phyloP scores from a whole-genome alignment of 164 flowering plant species.

The Malania oleifera region DNA sequence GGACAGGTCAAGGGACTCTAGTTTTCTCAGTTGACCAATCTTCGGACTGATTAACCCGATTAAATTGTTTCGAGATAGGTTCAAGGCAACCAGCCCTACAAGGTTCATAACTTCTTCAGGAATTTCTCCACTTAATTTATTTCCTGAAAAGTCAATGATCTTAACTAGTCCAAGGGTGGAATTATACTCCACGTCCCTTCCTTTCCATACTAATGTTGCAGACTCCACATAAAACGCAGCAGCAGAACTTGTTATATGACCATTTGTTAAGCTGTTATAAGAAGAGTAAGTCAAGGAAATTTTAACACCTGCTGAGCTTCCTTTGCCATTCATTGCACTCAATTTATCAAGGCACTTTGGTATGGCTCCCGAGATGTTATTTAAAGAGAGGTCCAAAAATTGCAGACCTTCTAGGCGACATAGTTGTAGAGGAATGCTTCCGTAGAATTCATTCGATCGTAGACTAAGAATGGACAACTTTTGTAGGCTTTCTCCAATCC shows the following conservation, averaged over 20 bases:
- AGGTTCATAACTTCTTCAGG: too few relatives aligned
- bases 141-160: too few relatives aligned
- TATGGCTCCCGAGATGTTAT: not conserved
- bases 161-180: not conserved
- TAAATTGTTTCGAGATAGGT: not conserved
- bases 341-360: conserved; percentile 5
- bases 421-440: not conserved
- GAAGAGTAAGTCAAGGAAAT: too few relatives aligned
- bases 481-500: not conserved
- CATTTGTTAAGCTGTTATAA: too few relatives aligned
- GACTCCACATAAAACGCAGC: too few relatives aligned
- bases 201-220: too few relatives aligned
- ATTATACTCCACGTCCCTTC: too few relatives aligned
- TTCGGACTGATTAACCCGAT: not conserved
- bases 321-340: not conserved
- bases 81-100: not conserved
- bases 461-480: not conserved
- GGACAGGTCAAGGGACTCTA: not conserved
- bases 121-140: too few relatives aligned
- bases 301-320: not conserved
- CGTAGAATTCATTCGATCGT: not conserved
- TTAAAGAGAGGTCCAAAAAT: conserved; percentile 6
- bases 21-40: not conserved
- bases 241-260: too few relatives aligned
- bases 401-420: not conserved